Base-by-base conservation (phyloP, 2,329 filamentous ascomycete genomes). In the Monosporascus sp. region DNA sequence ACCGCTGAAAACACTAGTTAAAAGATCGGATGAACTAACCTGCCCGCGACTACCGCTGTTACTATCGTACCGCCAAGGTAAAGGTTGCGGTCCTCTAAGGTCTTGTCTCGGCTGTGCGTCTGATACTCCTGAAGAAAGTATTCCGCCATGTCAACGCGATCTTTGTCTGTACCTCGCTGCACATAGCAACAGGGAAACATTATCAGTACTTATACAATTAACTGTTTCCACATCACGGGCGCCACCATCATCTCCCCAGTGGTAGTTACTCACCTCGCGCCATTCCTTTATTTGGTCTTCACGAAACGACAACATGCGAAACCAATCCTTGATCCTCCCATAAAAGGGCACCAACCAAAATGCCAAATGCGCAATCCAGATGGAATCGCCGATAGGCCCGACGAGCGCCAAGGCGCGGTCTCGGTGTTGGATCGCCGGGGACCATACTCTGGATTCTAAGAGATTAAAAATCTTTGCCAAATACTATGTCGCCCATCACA, bases 11-110 rank as follows among this genome's bases (percentile, higher is more conserved):
- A 28, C 28, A 24, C 17, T 17, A 37, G 26, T 31, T 22, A n/a
- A 31, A 44, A n/a, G 37, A 14, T 38, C 5, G 37, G 5, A 38
- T 38, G 37, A 49, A 58, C 59, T 43, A 8, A 58, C 59, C 59
- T 61, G 51, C 59, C 59, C 48, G 59, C 59, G 46, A 61, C 56
- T n/a, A 61, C 58, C 4, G 58, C 58, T 28, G 59, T 61, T 24
- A 55, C 53, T 17, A 56, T 55, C 8, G 54, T 59, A 43, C 59
- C 59, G 8, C 48, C 41, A 35, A 60, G 53, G 37, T 57, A 51
- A 5, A 57, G 54, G 43, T 60, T 54, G 18, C 58, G 51, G 3
- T 50, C 37, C 46, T 55, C 31, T 41, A 55, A 38, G 18, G 43
- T 47, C 37, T 55, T 57, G n/a, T 48, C 53, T 7, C 24, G 37